Conservation (phyloP, 805 yeast genomes). For the Candida nonsorbophila region DNA sequence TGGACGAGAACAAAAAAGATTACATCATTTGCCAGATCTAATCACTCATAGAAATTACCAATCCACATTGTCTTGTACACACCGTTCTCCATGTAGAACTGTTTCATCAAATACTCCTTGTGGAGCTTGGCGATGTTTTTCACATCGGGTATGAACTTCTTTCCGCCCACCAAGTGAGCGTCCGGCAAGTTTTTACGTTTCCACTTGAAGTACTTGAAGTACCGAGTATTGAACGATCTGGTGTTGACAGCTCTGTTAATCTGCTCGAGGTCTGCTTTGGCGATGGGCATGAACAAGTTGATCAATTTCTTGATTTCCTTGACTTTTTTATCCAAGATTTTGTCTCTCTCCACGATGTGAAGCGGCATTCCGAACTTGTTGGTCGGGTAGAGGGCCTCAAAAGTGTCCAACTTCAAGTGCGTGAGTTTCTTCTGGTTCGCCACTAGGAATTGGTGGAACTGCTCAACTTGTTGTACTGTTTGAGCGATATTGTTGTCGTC, state of each 20-base stretch:
- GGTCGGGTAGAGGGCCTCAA: conserved; percentile 28
- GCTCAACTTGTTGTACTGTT: conserved; percentile 9
- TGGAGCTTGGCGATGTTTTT: conserved; percentile 21
- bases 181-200: conserved; percentile 13
- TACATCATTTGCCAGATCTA: conserved; percentile 25
- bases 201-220: conserved; percentile 20
- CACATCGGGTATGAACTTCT: conserved; percentile 23
- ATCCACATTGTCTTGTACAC: conserved; percentile 18
- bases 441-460: conserved; percentile 16
- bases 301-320: conserved; percentile 17
- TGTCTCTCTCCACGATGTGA: conserved; percentile 21
- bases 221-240: conserved; percentile 16
- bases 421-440: conserved; percentile 14
- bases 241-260: conserved; percentile 13
- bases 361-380: conserved; percentile 25
- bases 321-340: conserved; percentile 18
- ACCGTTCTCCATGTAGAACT: conserved; percentile 19
- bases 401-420: conserved; percentile 18
- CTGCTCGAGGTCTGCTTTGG: conserved; percentile 9
- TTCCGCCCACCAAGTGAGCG: conserved; percentile 11
- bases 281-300: conserved; percentile 15
- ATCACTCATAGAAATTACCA: conserved; percentile 18
- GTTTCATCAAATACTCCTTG: conserved; percentile 22
- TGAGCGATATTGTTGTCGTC: too few species aligned
- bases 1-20: conserved; percentile 35